Base-by-base conservation (phyloP, 306 rosid species). In the Quillaja saponaria region DNA sequence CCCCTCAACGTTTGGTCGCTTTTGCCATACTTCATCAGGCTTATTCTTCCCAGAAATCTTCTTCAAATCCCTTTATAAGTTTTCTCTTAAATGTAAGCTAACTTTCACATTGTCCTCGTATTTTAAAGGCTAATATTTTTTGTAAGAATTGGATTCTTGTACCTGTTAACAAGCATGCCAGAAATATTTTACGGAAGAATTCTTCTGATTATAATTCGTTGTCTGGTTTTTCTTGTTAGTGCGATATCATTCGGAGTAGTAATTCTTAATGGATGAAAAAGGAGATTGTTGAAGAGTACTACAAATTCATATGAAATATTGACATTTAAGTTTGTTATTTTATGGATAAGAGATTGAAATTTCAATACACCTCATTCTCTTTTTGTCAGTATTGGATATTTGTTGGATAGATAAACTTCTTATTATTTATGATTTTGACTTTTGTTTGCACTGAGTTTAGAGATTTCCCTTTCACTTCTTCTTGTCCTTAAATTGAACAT, bases 41-140 rank as follows among this genome's bases (percentile, higher is more conserved):
- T 15, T 87, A 85, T 76, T 81, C 97, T 40, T 79, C 97, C 10
- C 90, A 86, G 76, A 79, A 73, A 17, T 61, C 80, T 61, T 76
- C 96, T 55, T 70, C 82, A 3, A 87, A 94, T 70, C 99, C 99
- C 9, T 94, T 94, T 81, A 58, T 86, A 56, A 64, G 61, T 74
- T 78, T 85, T 12, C 73, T 90, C 18, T 46, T 90, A 34, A 77
- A 76, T 10, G 99, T 94, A 78, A 84, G 99, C 42, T 20, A 47
- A 28, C 49, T 58, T n/a, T 63, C 38, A 34, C 15, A 3, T 45
- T 34, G 14, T 37, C 6, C 2, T 14, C 25, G 6, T 7, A 9
- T 31, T 13, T 8, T 25, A 4, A 25, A 25, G 31, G 31, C 31
- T 25, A 25, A 25, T 25, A 25, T 25, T 25, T 25, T n/a, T 25